Percentiles rank a stretch among this genome's conserved stretches.
phyloP scores from a whole-genome alignment of 441 rosid genomes.

The Pelargonium citronellum region DNA sequence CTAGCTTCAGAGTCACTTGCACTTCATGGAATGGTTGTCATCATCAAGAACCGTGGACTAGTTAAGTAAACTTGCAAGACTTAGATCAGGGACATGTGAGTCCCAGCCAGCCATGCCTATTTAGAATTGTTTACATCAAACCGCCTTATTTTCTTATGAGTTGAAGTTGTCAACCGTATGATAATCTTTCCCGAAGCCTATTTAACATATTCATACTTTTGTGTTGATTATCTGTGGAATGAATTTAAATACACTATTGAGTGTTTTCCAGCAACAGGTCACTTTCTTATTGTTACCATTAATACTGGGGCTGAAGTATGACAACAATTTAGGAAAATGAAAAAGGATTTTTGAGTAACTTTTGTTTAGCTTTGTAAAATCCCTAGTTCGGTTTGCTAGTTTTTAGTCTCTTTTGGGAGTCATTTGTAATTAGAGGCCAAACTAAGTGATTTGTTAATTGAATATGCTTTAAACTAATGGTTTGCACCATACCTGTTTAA shows the following conservation, averaged over 20 bases:
- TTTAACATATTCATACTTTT: not conserved
- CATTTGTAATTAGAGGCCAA: not conserved
- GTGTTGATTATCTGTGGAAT: not conserved
- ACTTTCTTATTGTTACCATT: not conserved
- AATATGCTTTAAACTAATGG: not conserved
- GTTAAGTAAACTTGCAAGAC: too few species aligned
- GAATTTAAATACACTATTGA: not conserved
- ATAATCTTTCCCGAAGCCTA: conserved; percentile 2
- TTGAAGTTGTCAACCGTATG: conserved; percentile 89
- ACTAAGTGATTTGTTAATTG: not conserved
- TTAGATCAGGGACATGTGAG: too few species aligned
- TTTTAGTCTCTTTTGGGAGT: not conserved
- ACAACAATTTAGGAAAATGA: not conserved
- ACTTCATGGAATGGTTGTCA: too few species aligned
- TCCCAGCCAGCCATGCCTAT: too few species aligned
- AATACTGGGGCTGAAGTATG: not conserved
- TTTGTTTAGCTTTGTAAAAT: too few species aligned
- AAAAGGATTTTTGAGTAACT: too few species aligned
- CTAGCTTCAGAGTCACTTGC: too few species aligned
- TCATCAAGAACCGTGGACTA: too few species aligned
- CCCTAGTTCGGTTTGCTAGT: not conserved
- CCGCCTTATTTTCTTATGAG: too few species aligned
- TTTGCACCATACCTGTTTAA: not conserved
- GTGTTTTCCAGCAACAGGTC: not conserved
- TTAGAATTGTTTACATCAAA: too few species aligned